phyloP scores from a whole-genome alignment of 139 green algal species.

The Eudorina sp. region DNA sequence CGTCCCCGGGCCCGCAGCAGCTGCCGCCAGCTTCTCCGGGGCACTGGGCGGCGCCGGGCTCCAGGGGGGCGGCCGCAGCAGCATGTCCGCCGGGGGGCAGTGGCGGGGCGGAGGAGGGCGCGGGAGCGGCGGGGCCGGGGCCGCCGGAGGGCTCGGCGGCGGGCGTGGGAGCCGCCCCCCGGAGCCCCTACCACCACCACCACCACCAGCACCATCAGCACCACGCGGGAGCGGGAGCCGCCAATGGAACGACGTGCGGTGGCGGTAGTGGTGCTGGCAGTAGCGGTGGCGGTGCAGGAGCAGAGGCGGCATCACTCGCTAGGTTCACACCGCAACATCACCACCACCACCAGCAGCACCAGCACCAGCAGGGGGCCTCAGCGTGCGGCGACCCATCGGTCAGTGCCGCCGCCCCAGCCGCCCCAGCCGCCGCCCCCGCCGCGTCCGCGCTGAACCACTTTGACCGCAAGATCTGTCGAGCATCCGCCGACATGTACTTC shows the following conservation, averaged over 20 bases:
- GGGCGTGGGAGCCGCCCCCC: neutral
- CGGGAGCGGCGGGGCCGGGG: neutral
- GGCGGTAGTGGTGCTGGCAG: neutral
- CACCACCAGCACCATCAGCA: neutral
- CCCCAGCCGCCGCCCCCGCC: neutral
- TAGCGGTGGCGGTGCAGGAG: neutral
- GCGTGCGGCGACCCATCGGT: neutral
- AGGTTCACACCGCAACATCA: neutral
- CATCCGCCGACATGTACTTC: slow-evolving; percentile 88
- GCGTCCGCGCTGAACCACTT: slow-evolving; percentile 60
- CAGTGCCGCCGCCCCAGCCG: neutral
- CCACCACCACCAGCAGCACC: neutral
- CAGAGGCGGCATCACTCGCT: neutral
- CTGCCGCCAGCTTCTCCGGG: neutral
- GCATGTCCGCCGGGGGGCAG: neutral
- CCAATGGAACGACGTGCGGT: too few relatives aligned
- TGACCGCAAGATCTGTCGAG: slow-evolving; percentile 82
- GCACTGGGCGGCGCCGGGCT: neutral
- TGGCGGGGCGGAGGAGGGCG: neutral
- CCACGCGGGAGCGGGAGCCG: neutral
- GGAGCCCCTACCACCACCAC: neutral
- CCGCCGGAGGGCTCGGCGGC: neutral
- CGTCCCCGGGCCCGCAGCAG: neutral
- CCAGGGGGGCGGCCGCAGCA: neutral
- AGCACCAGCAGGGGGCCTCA: neutral